phyloP scores from a whole-genome alignment of 257 asterid species.

The Verbascum thapsus region DNA sequence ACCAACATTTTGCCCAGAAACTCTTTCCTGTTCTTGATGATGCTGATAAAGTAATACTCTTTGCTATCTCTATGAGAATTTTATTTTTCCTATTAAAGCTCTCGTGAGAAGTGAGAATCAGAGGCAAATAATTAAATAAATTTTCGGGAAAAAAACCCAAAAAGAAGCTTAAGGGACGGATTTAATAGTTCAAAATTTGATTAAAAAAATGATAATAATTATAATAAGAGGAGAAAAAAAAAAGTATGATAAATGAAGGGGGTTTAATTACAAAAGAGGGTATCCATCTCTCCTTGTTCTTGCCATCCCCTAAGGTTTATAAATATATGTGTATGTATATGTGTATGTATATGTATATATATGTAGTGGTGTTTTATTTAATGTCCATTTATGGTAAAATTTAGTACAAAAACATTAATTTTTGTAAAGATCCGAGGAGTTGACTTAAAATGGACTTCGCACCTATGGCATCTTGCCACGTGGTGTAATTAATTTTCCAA shows the following conservation, averaged over 20 bases:
- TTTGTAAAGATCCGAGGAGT: constrained; percentile 55
- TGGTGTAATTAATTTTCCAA: constrained; percentile 24
- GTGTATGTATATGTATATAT: neutral
- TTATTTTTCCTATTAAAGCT: neutral
- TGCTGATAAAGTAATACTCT: constrained; percentile 22
- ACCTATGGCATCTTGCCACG: constrained; percentile 41
- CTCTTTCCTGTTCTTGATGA: constrained; percentile 7
- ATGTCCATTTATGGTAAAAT: constrained; percentile 12
- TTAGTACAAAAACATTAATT: neutral
- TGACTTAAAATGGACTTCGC: constrained; percentile 39
- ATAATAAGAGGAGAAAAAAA: neutral
- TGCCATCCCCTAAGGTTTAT: constrained; percentile 39
- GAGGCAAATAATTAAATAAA: neutral
- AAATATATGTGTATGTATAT: neutral
- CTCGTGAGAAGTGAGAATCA: constrained; percentile 6
- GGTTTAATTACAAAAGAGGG: constrained; percentile 28
- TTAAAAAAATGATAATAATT: too few species aligned
- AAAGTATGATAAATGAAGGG: neutral
- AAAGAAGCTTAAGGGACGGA: neutral
- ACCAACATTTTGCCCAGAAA: constrained; percentile 22
- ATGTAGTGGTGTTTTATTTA: neutral
- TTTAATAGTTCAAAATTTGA: too few species aligned
- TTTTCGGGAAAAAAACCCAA: constrained; percentile 9
- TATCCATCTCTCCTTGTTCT: constrained; percentile 28
- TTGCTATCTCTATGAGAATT: neutral